Percentiles rank a stretch among this genome's conserved stretches.
Evolutionary conservation across 2,329 filamentous ascomycete species (phyloP).

Genomic region (Trematosphaeria pertusa): DNA sequence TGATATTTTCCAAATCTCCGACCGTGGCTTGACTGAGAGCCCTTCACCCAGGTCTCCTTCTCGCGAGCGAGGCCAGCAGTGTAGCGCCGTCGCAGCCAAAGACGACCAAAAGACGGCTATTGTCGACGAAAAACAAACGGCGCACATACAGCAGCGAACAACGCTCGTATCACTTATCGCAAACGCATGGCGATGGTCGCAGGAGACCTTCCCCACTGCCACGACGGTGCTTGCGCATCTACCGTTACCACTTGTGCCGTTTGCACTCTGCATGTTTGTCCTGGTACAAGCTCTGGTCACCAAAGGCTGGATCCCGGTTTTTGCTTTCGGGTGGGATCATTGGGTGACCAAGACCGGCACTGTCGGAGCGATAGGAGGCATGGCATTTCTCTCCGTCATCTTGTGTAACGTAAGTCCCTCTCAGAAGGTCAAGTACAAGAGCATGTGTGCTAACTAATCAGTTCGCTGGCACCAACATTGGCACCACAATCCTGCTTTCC

Average conservation of each 20-base stretch:
- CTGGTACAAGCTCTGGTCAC: slow-evolving; percentile 75
- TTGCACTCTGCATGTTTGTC: slow-evolving; percentile 77
- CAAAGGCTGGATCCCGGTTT: slow-evolving; percentile 76
- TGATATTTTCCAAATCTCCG: background rate
- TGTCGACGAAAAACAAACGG: background rate
- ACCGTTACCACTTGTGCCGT: slow-evolving; percentile 72
- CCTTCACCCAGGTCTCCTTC: no score
- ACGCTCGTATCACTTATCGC: slow-evolving; percentile 62
- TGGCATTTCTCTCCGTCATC: slow-evolving; percentile 75
- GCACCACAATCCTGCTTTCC: slow-evolving; percentile 75
- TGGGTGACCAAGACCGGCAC: slow-evolving; percentile 75
- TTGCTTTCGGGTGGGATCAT: slow-evolving; percentile 75
- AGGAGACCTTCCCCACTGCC: slow-evolving; percentile 74
- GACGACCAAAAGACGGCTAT: background rate
- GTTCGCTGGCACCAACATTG: slow-evolving; percentile 81
- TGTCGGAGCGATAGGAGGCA: slow-evolving; percentile 71
- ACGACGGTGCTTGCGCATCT: slow-evolving; percentile 70
- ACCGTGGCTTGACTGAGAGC: background rate
- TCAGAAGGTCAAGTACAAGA: background rate
- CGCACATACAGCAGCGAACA: slow-evolving; percentile 23
- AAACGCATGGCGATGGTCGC: slow-evolving; percentile 63
- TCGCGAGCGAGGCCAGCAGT: no score
- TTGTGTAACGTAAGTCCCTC: slow-evolving; percentile 70
- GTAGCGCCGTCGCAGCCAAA: background rate
- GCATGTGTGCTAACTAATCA: slow-evolving; percentile 38